Base-by-base conservation (phyloP, 768 basidiomycete species). In the Cytidiella melzeri region DNA sequence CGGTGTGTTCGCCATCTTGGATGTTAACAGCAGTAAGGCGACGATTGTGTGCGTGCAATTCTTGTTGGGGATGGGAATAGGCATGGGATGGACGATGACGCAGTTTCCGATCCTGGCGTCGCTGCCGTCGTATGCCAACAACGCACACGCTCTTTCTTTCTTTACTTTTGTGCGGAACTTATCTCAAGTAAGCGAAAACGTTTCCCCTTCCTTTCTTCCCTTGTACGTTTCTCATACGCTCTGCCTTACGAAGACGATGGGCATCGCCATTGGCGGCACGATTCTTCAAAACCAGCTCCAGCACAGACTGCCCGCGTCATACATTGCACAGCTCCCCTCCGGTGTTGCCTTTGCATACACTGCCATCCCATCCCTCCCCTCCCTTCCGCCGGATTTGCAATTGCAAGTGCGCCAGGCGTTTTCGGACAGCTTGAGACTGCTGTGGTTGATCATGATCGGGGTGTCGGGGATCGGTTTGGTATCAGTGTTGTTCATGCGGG, bases 221-320 rank as follows among this genome's bases (percentile, higher is more conserved):
- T 34, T 15, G 15, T 34, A 34, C 30, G 7, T 34, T 15, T 7
- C 30, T 41, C 40, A 18, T 41, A n/a, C 40, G 40, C 40, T 41
- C 10, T 23, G 9, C 40, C 19, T n/a, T 19, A 41, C 18, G 23
- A 9, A 70, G 56, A 57, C 60, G 10, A 64, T 67, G 56, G 70
- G 70, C 9, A 59, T 71, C 45, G 52, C 59, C 7, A 60, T 72
- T 25, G 69, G 67, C 2, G 57, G 62, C 9, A 62, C 63, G 1
- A 55, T 69, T 28, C 58, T 72, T 5, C 64, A 67, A 43, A 72
- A 71, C 59, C 37, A 61, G 45, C 65, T 73, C 24, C 50, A 43
- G 1, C 49, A 49, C 18, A 43, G 43, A 0, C 58, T 70, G 1
- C 71, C 70, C 0, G 21, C 46, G 3, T 54, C 41, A 12, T 67